These are phyloP conservation scores for Reticulascus tulasneorum DNA, from an alignment of 2,329 filamentous ascomycete species.

Conservation along the genomic window DNA sequence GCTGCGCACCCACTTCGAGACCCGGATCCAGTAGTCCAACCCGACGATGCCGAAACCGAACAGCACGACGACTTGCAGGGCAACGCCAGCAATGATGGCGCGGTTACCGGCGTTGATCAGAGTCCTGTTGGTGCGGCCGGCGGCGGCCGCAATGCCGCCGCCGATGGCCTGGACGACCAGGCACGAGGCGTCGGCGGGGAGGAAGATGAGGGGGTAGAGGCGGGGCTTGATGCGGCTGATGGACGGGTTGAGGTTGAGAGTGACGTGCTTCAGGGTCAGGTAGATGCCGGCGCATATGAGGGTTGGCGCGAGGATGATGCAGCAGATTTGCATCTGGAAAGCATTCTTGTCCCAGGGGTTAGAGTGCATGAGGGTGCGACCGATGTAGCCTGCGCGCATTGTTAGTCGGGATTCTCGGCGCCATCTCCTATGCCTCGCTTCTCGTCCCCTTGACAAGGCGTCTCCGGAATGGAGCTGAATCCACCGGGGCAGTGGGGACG, in stretches of 20 bases:
- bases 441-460: too few relatives aligned
- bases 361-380: conserved; percentile 43
- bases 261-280: conserved; percentile 59
- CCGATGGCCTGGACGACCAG: conserved; percentile 57
- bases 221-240: conserved; percentile 48
- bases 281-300: conserved; percentile 61
- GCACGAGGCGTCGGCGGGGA: conserved; percentile 55
- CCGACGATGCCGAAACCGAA: conserved; percentile 38
- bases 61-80: conserved; percentile 49
- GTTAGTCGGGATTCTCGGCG: background rate
- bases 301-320: conserved; percentile 56
- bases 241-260: conserved; percentile 41
- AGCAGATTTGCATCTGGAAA: conserved; percentile 57
- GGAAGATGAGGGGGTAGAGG: conserved; percentile 54
- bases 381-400: conserved; percentile 43
- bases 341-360: conserved; percentile 52
- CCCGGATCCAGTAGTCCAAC: conserved; percentile 42
- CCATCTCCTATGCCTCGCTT: background rate
- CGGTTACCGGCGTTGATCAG: conserved; percentile 44
- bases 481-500: too few relatives aligned
- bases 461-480: too few relatives aligned
- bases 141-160: conserved; percentile 50
- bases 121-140: conserved; percentile 30
- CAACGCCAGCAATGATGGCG: conserved; percentile 51
- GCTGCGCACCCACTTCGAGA: conserved; percentile 31